Percentiles rank a stretch among this genome's conserved stretches.
Conservation (phyloP, 1,284 basidiomycete species). For the Apiotrichum gracile region DNA sequence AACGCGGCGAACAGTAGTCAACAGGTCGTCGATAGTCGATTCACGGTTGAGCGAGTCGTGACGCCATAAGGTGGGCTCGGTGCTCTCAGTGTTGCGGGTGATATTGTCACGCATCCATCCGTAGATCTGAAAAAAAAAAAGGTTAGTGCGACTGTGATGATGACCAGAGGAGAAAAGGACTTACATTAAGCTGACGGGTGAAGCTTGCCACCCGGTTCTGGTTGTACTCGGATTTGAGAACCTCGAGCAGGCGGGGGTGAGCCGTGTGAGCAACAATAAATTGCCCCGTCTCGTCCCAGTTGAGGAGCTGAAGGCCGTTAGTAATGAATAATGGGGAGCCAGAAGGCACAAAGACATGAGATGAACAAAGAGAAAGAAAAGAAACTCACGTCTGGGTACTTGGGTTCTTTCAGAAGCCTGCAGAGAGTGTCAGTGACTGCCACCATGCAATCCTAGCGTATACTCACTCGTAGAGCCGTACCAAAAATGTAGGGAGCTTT, state of each 20-base stretch:
- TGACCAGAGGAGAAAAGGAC: too few relatives aligned
- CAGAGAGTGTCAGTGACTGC: too few relatives aligned
- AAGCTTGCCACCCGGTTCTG: not conserved
- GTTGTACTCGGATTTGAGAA: constrained; percentile 1
- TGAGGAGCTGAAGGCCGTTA: not conserved
- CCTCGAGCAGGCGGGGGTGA: not conserved
- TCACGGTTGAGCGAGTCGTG: not conserved
- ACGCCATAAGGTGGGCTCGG: not conserved
- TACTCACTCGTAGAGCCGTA: not conserved
- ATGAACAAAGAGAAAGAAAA: too few relatives aligned
- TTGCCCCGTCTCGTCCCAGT: not conserved
- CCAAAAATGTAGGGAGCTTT: not conserved
- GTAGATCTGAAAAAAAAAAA: too few relatives aligned
- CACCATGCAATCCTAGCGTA: not conserved
- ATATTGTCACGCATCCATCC: constrained; percentile 1
- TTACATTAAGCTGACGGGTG: not conserved
- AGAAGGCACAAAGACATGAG: not conserved
- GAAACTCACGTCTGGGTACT: not conserved
- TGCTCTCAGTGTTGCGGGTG: not conserved
- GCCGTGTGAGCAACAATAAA: not conserved
- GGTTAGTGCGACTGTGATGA: too few relatives aligned
- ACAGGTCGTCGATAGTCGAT: not conserved
- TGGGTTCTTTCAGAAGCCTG: not conserved
- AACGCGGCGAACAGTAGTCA: not conserved
- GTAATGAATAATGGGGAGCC: too few relatives aligned